Percentiles rank a stretch among this genome's conserved stretches.
Evolutionary conservation across 2,329 filamentous ascomycete genomes (phyloP).

Genomic region (Paramyrothecium roridum): DNA sequence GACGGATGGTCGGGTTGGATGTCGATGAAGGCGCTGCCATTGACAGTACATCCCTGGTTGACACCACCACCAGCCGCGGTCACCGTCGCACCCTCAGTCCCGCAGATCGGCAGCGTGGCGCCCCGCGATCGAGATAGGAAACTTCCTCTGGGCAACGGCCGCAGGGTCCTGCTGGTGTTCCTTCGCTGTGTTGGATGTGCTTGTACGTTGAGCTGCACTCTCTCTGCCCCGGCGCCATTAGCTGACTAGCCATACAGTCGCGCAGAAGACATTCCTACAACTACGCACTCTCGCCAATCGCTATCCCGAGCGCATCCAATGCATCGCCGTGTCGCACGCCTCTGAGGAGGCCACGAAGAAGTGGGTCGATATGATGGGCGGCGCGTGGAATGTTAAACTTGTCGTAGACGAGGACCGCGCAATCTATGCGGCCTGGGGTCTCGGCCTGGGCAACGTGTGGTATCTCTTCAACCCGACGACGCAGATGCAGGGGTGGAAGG

Average conservation of each 20-base stretch:
- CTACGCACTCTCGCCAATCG: slow-evolving; percentile 53
- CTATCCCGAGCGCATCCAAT: slow-evolving; percentile 44
- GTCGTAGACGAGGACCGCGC: slow-evolving; percentile 54
- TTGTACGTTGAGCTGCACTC: slow-evolving; percentile 35
- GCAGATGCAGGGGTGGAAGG: slow-evolving; percentile 49
- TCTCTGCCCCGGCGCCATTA: not conserved
- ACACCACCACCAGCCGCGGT: slow-evolving; percentile 48
- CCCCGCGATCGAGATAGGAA: slow-evolving; percentile 43
- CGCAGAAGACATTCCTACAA: slow-evolving; percentile 54
- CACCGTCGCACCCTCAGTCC: slow-evolving; percentile 38
- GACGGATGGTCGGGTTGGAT: slow-evolving; percentile 44
- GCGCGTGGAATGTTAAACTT: slow-evolving; percentile 53
- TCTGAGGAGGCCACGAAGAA: slow-evolving; percentile 52
- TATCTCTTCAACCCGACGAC: slow-evolving; percentile 52
- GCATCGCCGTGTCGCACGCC: slow-evolving; percentile 58
- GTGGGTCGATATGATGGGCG: slow-evolving; percentile 56
- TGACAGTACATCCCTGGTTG: slow-evolving; percentile 53
- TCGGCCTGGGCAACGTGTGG: slow-evolving; percentile 49
- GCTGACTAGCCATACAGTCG: slow-evolving; percentile 33
- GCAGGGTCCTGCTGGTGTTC: slow-evolving; percentile 46
- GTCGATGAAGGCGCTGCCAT: slow-evolving; percentile 44
- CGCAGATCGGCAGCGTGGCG: slow-evolving; percentile 44
- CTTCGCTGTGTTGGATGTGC: slow-evolving; percentile 54
- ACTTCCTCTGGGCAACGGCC: slow-evolving; percentile 40
- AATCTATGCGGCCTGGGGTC: slow-evolving; percentile 57